Evolutionary conservation across 192 early-diverging fungal species (phyloP), one percentile per base, ranked within the genome.

Genomic region (Coemansia sp.): DNA sequence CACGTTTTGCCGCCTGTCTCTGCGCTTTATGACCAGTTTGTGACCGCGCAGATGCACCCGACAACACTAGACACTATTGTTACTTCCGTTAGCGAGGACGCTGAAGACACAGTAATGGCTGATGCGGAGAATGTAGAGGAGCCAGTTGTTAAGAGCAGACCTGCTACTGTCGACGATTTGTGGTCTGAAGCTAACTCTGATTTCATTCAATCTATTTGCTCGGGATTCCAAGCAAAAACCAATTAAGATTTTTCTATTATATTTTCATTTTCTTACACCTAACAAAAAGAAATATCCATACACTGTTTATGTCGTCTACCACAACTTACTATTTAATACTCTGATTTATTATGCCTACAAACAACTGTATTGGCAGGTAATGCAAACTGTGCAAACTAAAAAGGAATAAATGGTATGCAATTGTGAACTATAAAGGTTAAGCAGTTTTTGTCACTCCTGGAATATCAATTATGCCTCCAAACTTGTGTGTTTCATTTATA

Each of bases 1-100:
- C 88, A 89, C 44, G 83, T 88, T 5, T 74, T 88, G 76, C 87
- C 88, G n/a, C 79, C 88, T 0, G 84, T 87, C 3, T 39, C 74
- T 5, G 62, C 81, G 31, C 66, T 89, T 53, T 89, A 70, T 49
- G 75, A 79, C 40, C 83, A 85, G 50, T 87, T 89, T 71, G 86
- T 85, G 64, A 24, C 50, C 2, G 65, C 65, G 0, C 80, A 82
- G 68, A 49, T 76, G 61, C 24, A 50, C 16, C 73, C 68, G 10
- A 20, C 34, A 22, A 33, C 24, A 12, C 18, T 47, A 20, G 55
- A 70, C 24, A 22, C 20, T 18, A 11, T 33, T 20, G 38, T 16
- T 29, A 27, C 60, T 27, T 12, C 29, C 2, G 12, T 20, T 27
- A 52, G 49, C 16, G 52, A 39, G 36, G 34, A 64, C 34, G 36